These are phyloP conservation scores for Scedosporium minutisporum DNA, from an alignment of 2,329 filamentous ascomycete species.

Conservation along the genomic window DNA sequence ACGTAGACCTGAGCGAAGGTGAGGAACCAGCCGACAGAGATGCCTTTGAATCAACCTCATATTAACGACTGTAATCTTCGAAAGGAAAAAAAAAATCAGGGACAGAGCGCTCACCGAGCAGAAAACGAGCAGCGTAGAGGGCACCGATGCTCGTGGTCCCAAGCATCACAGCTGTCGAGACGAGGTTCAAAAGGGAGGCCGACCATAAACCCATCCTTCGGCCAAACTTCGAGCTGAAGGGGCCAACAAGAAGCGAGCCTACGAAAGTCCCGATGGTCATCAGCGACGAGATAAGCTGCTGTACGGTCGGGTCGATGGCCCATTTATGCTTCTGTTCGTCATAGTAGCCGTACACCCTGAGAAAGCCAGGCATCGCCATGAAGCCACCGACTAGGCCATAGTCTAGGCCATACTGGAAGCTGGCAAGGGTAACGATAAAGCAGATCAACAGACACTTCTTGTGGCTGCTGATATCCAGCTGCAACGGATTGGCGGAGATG, in stretches of 20 bases:
- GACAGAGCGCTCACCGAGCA: constrained; percentile 15
- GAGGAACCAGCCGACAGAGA: constrained; percentile 26
- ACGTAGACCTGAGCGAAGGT: constrained; percentile 27
- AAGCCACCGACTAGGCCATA: constrained; percentile 23
- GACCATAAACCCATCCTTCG: constrained; percentile 18
- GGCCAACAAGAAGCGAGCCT: constrained; percentile 20
- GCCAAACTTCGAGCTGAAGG: constrained; percentile 18
- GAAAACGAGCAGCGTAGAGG: constrained; percentile 20
- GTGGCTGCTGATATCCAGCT: constrained; percentile 19
- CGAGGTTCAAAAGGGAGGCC: constrained; percentile 17
- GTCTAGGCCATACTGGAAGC: constrained; percentile 25
- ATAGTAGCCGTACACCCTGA: constrained; percentile 23
- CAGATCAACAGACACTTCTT: constrained; percentile 19
- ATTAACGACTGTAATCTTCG: neutral
- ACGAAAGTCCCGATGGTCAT: constrained; percentile 24
- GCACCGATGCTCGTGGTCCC: constrained; percentile 18
- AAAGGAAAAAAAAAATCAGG: neutral
- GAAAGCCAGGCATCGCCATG: constrained; percentile 13
- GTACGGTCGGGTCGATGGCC: constrained; percentile 23
- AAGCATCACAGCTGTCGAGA: constrained; percentile 20
- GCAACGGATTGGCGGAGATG: constrained; percentile 15
- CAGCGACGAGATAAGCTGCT: constrained; percentile 24
- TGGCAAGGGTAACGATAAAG: constrained; percentile 19
- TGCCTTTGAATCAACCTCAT: constrained; percentile 12
- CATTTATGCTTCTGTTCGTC: constrained; percentile 14